Conservation (phyloP, 495 filamentous ascomycete genomes). For the Choiromyces venosus region DNA sequence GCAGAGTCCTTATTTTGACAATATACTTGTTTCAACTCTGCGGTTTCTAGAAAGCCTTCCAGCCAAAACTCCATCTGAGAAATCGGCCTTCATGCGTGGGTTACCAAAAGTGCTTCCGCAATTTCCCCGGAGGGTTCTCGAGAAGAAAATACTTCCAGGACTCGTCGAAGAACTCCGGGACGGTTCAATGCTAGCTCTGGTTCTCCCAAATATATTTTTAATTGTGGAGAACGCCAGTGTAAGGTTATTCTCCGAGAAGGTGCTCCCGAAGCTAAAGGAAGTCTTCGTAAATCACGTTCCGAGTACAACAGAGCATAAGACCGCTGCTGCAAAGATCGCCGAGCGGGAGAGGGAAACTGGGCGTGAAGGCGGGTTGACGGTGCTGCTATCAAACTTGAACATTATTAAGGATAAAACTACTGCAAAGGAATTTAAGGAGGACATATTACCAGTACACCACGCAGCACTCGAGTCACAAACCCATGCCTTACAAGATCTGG, state of each 20-base stretch:
- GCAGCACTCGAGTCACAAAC: constrained; percentile 80
- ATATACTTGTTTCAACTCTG: constrained; percentile 89
- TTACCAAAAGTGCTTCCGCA: constrained; percentile 77
- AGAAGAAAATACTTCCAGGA: constrained; percentile 85
- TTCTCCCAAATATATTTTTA: constrained; percentile 85
- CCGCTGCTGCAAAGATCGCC: constrained; percentile 45
- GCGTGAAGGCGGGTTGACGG: constrained; percentile 83
- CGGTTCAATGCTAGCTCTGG: constrained; percentile 70
- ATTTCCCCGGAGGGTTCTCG: constrained; percentile 86
- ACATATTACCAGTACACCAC: constrained; percentile 78
- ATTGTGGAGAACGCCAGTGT: constrained; percentile 65
- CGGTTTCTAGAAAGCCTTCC: constrained; percentile 87
- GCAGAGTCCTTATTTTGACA: constrained; percentile 89
- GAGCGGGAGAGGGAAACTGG: constrained; percentile 67
- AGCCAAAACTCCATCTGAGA: constrained; percentile 85
- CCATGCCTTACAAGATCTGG: constrained; percentile 78
- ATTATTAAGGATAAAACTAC: constrained; percentile 71
- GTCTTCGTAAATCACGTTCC: constrained; percentile 55
- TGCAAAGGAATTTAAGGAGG: constrained; percentile 91
- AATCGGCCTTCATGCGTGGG: constrained; percentile 83
- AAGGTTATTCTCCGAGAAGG: constrained; percentile 71
- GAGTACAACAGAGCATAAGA: constrained; percentile 43
- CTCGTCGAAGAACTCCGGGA: constrained; percentile 91
- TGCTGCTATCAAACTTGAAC: constrained; percentile 74
- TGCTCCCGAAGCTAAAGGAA: constrained; percentile 76